Percentiles rank a stretch among this genome's conserved stretches.
Conservation (phyloP, 2,329 filamentous ascomycete genomes). For the Pseudogymnoascus sp. region DNA sequence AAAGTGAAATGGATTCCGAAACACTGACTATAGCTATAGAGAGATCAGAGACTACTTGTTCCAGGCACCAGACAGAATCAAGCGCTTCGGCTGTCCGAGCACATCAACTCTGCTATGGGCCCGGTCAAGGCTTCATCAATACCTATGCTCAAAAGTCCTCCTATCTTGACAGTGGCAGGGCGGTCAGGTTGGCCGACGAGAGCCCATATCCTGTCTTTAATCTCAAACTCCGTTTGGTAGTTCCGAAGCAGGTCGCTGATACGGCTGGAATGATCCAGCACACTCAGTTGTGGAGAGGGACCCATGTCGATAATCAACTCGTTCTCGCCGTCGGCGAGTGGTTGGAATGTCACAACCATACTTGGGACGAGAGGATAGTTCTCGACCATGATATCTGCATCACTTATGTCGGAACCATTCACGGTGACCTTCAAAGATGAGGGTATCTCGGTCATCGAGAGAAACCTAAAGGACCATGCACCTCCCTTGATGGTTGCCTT, state of each 20-base stretch:
- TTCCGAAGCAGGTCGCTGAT: constrained; percentile 22
- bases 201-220: constrained; percentile 21
- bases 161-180: background rate
- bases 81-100: background rate
- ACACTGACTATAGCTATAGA: background rate
- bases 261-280: constrained; percentile 1
- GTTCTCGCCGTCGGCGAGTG: background rate
- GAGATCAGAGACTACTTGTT: background rate
- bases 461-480: background rate
- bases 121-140: background rate
- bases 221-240: constrained; percentile 25
- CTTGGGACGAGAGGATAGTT: background rate
- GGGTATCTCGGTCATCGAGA: constrained; percentile 1
- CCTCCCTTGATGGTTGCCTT: background rate
- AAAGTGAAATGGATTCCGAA: background rate
- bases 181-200: background rate
- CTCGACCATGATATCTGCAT: background rate
- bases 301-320: background rate
- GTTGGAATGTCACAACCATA: background rate
- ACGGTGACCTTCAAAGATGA: background rate
- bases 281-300: background rate
- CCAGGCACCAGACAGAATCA: background rate
- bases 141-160: background rate
- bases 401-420: background rate
- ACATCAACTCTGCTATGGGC: background rate